Evolutionary conservation across 2,329 filamentous ascomycete species (phyloP).

Genomic region (Hypoxylon rubiginosum): DNA sequence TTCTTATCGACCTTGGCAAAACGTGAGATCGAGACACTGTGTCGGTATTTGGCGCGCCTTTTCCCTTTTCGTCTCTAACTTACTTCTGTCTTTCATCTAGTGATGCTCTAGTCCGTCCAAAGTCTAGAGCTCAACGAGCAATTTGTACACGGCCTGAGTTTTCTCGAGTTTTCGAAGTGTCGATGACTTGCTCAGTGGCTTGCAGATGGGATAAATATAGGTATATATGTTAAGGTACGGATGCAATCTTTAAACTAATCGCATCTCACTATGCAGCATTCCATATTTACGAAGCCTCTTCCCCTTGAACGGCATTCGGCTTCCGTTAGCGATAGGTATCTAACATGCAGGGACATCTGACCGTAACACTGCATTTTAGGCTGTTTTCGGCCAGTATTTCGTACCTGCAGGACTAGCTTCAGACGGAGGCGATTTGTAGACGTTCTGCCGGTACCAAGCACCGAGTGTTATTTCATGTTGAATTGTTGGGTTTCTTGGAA

Average conservation of each 20-base stretch:
- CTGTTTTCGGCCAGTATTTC: slow-evolving; percentile 28
- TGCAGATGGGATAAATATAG: neutral
- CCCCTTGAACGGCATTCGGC: slow-evolving; percentile 18
- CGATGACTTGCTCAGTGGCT: slow-evolving; percentile 1
- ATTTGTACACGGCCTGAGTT: neutral
- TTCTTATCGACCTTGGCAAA: slow-evolving; percentile 22
- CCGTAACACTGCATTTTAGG: slow-evolving; percentile 39
- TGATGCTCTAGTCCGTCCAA: slow-evolving; percentile 22
- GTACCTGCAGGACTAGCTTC: slow-evolving; percentile 40
- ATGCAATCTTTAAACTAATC: slow-evolving; percentile 7
- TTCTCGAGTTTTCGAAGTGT: neutral
- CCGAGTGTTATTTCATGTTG: slow-evolving; percentile 3
- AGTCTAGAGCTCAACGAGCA: neutral
- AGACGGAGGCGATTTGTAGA: slow-evolving; percentile 11
- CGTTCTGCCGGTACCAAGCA: slow-evolving; percentile 19
- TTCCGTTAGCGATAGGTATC: slow-evolving; percentile 21
- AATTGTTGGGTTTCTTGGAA: slow-evolving; percentile 28
- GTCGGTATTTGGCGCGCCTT: slow-evolving; percentile 10
- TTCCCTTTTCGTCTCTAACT: neutral
- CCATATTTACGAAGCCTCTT: slow-evolving; percentile 8
- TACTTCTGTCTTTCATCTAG: slow-evolving; percentile 9
- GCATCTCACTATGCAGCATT: slow-evolving; percentile 5
- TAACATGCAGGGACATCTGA: slow-evolving; percentile 34
- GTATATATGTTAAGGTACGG: slow-evolving; percentile 1
- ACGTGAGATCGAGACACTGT: slow-evolving; percentile 28